Percentiles rank a stretch among this genome's conserved stretches.
These are phyloP conservation scores for Xylaria sp. DNA, from an alignment of 2,329 filamentous ascomycete species.

Conservation along the genomic window DNA sequence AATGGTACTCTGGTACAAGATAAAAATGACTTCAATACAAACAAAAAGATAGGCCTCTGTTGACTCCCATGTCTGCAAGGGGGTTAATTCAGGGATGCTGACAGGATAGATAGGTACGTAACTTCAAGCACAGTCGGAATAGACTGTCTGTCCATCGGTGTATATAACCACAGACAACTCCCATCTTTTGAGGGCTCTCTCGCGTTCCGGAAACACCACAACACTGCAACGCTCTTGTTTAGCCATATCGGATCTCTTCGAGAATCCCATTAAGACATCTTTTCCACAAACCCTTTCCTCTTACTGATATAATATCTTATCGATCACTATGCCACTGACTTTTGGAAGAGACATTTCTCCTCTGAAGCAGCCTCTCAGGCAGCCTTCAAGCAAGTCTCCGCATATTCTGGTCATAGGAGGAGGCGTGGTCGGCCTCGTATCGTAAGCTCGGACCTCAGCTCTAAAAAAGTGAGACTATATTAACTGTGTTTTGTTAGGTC, in stretches of 20 bases:
- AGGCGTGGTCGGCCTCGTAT: slow-evolving; percentile 49
- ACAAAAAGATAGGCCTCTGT: not conserved
- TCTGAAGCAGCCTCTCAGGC: slow-evolving; percentile 44
- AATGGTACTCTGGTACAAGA: slow-evolving; percentile 22
- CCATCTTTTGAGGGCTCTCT: not conserved
- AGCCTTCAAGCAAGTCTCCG: slow-evolving; percentile 46
- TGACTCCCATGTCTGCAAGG: slow-evolving; percentile 7
- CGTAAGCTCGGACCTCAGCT: slow-evolving; percentile 40
- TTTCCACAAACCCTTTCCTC: not conserved
- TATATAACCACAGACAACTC: slow-evolving; percentile 19
- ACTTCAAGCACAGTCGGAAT: not conserved
- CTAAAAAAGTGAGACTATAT: slow-evolving; percentile 5
- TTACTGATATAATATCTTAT: not conserved
- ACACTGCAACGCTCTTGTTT: slow-evolving; percentile 5
- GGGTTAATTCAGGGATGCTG: slow-evolving; percentile 8
- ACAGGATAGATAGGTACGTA: slow-evolving; percentile 16
- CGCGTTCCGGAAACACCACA: slow-evolving; percentile 10
- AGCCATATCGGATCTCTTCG: slow-evolving; percentile 11
- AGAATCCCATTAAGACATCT: not conserved
- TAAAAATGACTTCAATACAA: slow-evolving; percentile 8
- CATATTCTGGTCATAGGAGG: slow-evolving; percentile 49
- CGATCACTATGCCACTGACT: slow-evolving; percentile 46
- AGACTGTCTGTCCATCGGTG: not conserved
- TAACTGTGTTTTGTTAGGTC: slow-evolving; percentile 42
- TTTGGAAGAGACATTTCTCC: slow-evolving; percentile 51